Evolutionary conservation across 192 early-diverging fungal genomes (phyloP).

Genomic region (Entomortierella beljakovae): DNA sequence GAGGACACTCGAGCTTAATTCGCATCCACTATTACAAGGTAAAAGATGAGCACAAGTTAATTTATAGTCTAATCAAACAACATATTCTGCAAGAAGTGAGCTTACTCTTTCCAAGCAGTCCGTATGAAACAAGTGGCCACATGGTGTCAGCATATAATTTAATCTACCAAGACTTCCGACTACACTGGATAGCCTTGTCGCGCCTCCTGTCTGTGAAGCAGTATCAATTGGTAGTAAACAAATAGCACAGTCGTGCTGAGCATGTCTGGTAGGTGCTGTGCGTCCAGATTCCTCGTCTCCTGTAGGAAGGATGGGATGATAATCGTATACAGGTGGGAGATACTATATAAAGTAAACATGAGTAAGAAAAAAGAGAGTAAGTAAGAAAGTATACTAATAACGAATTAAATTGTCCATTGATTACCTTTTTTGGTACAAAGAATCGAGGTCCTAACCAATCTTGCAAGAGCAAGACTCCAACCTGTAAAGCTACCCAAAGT

Average conservation of each 20-base stretch:
- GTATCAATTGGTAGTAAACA: conserved; percentile 68
- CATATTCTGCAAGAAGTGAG: not conserved
- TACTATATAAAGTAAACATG: conserved; percentile 36
- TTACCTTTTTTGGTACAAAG: conserved; percentile 76
- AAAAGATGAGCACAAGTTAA: not conserved
- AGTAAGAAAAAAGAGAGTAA: not conserved
- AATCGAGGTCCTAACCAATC: conserved; percentile 76
- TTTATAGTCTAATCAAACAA: not conserved
- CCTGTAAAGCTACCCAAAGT: conserved; percentile 70
- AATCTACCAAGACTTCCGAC: conserved; percentile 59
- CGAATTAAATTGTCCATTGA: not conserved
- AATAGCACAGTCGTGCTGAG: conserved; percentile 71
- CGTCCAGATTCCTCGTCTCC: conserved; percentile 58
- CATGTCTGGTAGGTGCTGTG: conserved; percentile 14
- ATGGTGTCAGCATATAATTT: conserved; percentile 83
- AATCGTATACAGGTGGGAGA: conserved; percentile 76
- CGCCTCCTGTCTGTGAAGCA: conserved; percentile 36
- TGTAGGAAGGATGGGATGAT: conserved; percentile 69
- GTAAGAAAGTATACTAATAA: not conserved
- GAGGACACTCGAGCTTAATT: conserved; percentile 82
- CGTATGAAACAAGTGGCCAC: conserved; percentile 82
- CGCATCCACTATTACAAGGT: conserved; percentile 73
- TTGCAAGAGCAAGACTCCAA: conserved; percentile 69
- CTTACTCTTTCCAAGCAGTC: conserved; percentile 74
- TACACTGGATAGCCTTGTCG: conserved; percentile 50